phyloP scores from a whole-genome alignment of 2,329 filamentous ascomycete species.

The Arthrobotrys sinensis region DNA sequence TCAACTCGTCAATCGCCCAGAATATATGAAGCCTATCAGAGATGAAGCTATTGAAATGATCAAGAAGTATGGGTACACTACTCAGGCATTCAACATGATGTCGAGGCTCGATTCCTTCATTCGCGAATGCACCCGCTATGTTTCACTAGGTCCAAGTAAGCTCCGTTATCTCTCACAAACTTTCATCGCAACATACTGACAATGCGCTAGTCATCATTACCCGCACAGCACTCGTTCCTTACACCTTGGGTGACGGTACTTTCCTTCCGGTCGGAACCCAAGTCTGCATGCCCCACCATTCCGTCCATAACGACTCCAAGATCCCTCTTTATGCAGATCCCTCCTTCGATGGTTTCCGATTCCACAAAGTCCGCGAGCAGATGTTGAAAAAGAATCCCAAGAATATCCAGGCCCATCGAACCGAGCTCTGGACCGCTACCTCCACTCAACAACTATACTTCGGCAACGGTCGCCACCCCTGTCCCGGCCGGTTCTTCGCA shows the following conservation, averaged over 20 bases:
- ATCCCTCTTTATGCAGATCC: slow-evolving; percentile 42
- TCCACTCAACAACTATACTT: slow-evolving; percentile 57
- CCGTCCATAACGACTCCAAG: slow-evolving; percentile 51
- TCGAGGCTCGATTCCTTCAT: slow-evolving; percentile 58
- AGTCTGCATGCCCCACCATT: slow-evolving; percentile 59
- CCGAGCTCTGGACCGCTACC: slow-evolving; percentile 58
- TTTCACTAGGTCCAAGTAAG: slow-evolving; percentile 58
- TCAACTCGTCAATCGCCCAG: slow-evolving; percentile 53
- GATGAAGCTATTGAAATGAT: slow-evolving; percentile 58
- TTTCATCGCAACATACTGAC: slow-evolving; percentile 6
- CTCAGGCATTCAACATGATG: slow-evolving; percentile 60
- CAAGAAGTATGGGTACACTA: slow-evolving; percentile 51
- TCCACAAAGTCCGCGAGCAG: slow-evolving; percentile 53
- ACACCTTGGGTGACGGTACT: slow-evolving; percentile 50
- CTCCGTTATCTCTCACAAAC: background rate
- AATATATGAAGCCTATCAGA: slow-evolving; percentile 48
- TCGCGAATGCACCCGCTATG: slow-evolving; percentile 54
- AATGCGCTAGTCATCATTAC: slow-evolving; percentile 47
- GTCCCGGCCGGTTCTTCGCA: slow-evolving; percentile 60
- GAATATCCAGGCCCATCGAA: slow-evolving; percentile 33
- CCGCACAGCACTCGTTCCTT: slow-evolving; percentile 48
- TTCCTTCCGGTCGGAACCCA: slow-evolving; percentile 47
- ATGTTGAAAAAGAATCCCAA: slow-evolving; percentile 40
- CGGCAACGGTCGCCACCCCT: slow-evolving; percentile 56
- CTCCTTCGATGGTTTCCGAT: slow-evolving; percentile 52